Evolutionary conservation across 371 early-diverging fungal species (phyloP), one percentile per base, ranked within the genome.

Genomic region (Haplosporangium sp.): DNA sequence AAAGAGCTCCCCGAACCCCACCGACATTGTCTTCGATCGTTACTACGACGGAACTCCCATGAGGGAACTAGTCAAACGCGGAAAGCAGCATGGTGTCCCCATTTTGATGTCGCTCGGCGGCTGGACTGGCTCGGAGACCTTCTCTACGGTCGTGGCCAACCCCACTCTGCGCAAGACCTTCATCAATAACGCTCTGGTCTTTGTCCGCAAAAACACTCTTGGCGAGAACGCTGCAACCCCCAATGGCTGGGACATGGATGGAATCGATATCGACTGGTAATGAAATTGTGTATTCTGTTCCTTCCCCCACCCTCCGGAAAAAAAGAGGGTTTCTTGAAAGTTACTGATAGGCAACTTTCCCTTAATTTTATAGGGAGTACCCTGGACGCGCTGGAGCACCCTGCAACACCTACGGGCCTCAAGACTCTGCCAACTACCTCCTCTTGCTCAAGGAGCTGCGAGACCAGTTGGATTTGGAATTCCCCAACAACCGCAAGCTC

Each of bases 41-140:
- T 66, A 81, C 74, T 70, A 71, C 64, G 74, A 81, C 23, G 81
- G 82, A 41, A 64, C 68, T 13, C 51, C 67, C 13, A 70, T 89
- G 51, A 85, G 82, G 5, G 81, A 81, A n/a, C 53, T 89, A 5
- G 85, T 87, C 23, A 45, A 68, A 1, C 52, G 85, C 12, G 89
- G 89, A n/a, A 85, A 90, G 55, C 82, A 82, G 8, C 82, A 73
- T 6, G 75, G 84, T n/a, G 87, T 90, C 59, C 91, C 90, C 59
- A 89, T 92, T 29, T 67, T 91, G 21, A 76, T 91, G 29, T 92
- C 93, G 6, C 82, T 94, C 13, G 94, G 94, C 48, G 94, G 94
- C 3, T 94, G 93, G 91, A 90, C 89, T 57, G 93, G 91, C n/a
- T 90, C 91, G 12, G 72, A 87, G 51, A 69, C 72, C 16, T 92